Conservation (phyloP, 1,284 basidiomycete species). For the Leccinum pseudoinsigne region DNA sequence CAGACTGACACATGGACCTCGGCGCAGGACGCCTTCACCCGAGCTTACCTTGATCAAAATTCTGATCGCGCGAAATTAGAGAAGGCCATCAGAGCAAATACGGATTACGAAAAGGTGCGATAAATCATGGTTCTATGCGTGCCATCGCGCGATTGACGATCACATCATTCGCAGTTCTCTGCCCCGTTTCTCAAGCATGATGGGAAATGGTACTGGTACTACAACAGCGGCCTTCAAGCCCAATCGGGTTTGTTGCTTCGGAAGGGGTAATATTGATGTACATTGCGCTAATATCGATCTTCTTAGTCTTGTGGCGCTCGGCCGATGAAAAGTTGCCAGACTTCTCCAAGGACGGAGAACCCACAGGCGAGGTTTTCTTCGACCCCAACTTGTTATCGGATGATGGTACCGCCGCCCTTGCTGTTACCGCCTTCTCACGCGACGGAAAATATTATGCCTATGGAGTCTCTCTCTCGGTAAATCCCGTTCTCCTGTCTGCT, state of each 20-base stretch:
- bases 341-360: conserved; percentile 44
- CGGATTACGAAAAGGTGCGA: conserved; percentile 68
- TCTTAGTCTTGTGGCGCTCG: conserved; percentile 66
- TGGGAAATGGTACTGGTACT: conserved; percentile 75
- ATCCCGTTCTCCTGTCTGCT: conserved; percentile 14
- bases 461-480: conserved; percentile 69
- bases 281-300: not conserved
- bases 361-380: conserved; percentile 71
- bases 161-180: conserved; percentile 47
- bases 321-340: conserved; percentile 52
- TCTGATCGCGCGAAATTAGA: conserved; percentile 58
- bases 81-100: conserved; percentile 59
- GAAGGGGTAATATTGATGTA: not conserved
- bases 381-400: conserved; percentile 72
- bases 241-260: conserved; percentile 48
- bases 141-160: conserved; percentile 3
- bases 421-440: conserved; percentile 59
- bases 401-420: conserved; percentile 73
- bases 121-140: not conserved
- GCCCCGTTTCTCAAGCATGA: conserved; percentile 62
- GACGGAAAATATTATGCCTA: conserved; percentile 76
- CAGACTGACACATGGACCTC: conserved; percentile 69
- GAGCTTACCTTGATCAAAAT: conserved; percentile 60
- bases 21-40: conserved; percentile 62
- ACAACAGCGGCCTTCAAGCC: conserved; percentile 70